These are phyloP conservation scores for Colletotrichum sp. DNA, from an alignment of 2,329 filamentous ascomycete species.

Conservation along the genomic window DNA sequence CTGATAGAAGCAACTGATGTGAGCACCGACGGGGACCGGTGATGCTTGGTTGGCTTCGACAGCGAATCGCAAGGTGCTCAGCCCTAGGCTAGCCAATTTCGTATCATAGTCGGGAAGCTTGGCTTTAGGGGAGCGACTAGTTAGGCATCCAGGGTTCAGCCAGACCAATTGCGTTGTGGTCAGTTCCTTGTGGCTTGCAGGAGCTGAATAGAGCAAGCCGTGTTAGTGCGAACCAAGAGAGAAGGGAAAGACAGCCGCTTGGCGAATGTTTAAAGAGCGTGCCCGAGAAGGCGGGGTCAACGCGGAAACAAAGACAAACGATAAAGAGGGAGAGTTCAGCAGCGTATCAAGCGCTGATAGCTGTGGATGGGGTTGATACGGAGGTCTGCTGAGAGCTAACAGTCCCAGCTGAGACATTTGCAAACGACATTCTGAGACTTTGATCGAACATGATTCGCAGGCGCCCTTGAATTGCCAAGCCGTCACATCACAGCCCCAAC, in stretches of 20 bases:
- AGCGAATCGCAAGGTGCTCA: constrained; percentile 17
- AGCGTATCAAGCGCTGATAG: background rate
- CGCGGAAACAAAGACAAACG: constrained; percentile 14
- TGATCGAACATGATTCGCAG: too few relatives aligned
- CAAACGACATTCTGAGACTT: background rate
- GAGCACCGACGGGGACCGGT: background rate
- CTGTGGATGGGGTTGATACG: background rate
- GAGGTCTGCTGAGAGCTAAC: background rate
- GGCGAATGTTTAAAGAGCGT: background rate
- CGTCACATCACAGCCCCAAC: background rate
- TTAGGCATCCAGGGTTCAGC: constrained; percentile 4
- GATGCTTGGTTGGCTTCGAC: background rate
- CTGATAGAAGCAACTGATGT: background rate
- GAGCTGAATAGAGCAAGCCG: constrained; percentile 35
- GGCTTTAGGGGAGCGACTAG: constrained; percentile 24
- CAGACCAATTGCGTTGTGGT: constrained; percentile 27
- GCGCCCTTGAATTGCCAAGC: background rate
- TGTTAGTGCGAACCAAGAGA: background rate
- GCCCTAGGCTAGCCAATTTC: constrained; percentile 28
- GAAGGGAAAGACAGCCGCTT: background rate
- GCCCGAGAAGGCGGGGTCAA: constrained; percentile 15
- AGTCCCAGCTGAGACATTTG: background rate
- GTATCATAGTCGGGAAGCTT: constrained; percentile 29
- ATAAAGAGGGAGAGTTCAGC: background rate
- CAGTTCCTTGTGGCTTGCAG: constrained; percentile 34